phyloP scores from a whole-genome alignment of 1,284 basidiomycete species.

The Sporisorium sorghi region DNA sequence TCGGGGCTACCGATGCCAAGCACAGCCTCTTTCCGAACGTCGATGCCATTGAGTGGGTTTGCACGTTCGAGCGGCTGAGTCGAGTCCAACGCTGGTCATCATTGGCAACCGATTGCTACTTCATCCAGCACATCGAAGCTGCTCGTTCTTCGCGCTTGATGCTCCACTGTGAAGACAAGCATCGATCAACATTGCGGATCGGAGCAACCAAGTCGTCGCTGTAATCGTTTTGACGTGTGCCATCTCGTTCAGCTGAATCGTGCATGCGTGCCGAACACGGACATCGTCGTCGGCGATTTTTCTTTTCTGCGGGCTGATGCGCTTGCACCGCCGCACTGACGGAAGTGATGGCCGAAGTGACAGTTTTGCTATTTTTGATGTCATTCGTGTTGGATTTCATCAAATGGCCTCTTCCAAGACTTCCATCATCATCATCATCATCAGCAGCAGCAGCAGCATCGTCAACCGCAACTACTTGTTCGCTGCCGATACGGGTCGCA shows the following conservation, averaged over 20 bases:
- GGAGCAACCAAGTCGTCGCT: no score
- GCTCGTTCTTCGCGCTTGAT: background rate
- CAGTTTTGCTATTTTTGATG: background rate
- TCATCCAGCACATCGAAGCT: no score
- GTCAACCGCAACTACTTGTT: background rate
- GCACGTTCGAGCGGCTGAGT: no score
- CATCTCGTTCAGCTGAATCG: no score
- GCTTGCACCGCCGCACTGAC: slow-evolving; percentile 9
- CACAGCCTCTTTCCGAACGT: no score
- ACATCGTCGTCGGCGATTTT: slow-evolving; percentile 1
- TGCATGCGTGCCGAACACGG: no score
- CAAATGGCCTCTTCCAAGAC: background rate
- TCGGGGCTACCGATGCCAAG: no score
- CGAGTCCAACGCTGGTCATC: background rate
- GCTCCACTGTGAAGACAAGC: background rate
- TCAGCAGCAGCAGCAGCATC: no score
- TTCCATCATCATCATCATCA: background rate
- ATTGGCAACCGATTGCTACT: background rate
- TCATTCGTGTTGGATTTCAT: background rate
- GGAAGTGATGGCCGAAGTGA: background rate
- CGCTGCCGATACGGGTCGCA: background rate
- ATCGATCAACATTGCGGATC: background rate
- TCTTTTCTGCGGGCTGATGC: background rate
- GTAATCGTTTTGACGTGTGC: no score
- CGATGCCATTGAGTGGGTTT: no score